phyloP scores from a whole-genome alignment of 208 protist genomes.

The Leishmania arabica region DNA sequence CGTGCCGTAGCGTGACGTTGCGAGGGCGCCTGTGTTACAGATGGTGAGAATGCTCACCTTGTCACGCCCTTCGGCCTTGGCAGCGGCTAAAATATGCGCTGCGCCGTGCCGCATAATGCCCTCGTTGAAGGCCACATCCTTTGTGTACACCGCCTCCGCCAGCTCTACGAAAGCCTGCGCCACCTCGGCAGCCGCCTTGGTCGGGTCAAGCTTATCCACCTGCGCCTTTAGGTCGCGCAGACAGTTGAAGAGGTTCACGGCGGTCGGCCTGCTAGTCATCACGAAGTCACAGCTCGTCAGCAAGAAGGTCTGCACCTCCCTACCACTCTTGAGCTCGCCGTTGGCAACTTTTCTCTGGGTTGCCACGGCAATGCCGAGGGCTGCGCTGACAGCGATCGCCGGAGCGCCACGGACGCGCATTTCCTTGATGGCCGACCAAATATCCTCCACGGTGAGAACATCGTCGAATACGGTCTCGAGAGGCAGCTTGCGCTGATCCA shows the following conservation, averaged over 20 bases:
- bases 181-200: constrained; percentile 29
- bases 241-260: constrained; percentile 96
- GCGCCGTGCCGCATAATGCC: constrained; percentile 91
- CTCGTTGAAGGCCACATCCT: constrained; percentile 92
- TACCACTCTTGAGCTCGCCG: constrained; percentile 29
- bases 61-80: constrained; percentile 19
- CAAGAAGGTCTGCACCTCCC: constrained; percentile 59
- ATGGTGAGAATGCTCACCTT: constrained; percentile 90
- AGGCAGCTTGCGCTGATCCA: constrained; percentile 89
- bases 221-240: constrained; percentile 63
- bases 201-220: constrained; percentile 33
- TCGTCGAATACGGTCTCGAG: constrained; percentile 83
- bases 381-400: constrained; percentile 95
- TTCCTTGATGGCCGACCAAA: constrained; percentile 90
- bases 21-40: constrained; percentile 95
- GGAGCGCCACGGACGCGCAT: constrained; percentile 96
- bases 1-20: constrained; percentile 93
- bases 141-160: constrained; percentile 87
- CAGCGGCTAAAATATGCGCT: constrained; percentile 68
- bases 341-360: constrained; percentile 37
- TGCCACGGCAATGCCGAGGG: constrained; percentile 92
- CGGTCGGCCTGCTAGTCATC: constrained; percentile 93
- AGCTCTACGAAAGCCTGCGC: constrained; percentile 62
- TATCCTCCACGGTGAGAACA: constrained; percentile 81
- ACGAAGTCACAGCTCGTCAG: constrained; percentile 86